These are phyloP conservation scores for Lunasporangiospora selenospora DNA, from an alignment of 192 early-diverging fungal species.

Conservation along the genomic window DNA sequence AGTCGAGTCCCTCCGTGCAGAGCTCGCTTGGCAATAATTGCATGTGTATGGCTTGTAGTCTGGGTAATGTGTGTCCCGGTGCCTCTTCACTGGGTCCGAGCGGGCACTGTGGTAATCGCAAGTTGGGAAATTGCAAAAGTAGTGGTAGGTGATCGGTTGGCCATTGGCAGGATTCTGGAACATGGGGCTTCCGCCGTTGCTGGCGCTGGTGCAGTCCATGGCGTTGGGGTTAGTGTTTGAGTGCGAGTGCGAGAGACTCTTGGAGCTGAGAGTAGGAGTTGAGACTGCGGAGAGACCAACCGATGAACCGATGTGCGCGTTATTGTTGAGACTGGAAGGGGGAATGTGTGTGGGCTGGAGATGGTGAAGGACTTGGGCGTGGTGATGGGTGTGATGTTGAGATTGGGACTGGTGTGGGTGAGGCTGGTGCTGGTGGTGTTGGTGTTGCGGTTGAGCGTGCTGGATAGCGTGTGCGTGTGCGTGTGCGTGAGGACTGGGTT, in stretches of 20 bases:
- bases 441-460: not conserved
- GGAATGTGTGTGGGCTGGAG: too few species aligned
- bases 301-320: too few species aligned
- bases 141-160: constrained; percentile 38
- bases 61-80: constrained; percentile 41
- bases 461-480: not conserved
- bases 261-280: not conserved
- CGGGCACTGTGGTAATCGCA: constrained; percentile 46
- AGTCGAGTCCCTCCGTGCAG: constrained; percentile 31
- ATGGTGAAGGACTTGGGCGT: too few species aligned
- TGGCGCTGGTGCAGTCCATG: too few species aligned
- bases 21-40: constrained; percentile 45
- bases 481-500: not conserved
- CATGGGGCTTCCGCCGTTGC: too few species aligned
- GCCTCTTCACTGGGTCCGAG: constrained; percentile 45
- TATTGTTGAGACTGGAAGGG: too few species aligned
- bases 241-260: too few species aligned
- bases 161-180: too few species aligned
- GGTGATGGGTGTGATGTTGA: too few species aligned
- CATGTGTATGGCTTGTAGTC: constrained; percentile 47
- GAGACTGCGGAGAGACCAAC: too few species aligned
- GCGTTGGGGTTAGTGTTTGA: too few species aligned
- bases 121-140: constrained; percentile 45
- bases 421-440: not conserved
- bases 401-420: too few species aligned